Conservation (phyloP, 73 alveolate species). For the Tetrahymena elliotti region DNA sequence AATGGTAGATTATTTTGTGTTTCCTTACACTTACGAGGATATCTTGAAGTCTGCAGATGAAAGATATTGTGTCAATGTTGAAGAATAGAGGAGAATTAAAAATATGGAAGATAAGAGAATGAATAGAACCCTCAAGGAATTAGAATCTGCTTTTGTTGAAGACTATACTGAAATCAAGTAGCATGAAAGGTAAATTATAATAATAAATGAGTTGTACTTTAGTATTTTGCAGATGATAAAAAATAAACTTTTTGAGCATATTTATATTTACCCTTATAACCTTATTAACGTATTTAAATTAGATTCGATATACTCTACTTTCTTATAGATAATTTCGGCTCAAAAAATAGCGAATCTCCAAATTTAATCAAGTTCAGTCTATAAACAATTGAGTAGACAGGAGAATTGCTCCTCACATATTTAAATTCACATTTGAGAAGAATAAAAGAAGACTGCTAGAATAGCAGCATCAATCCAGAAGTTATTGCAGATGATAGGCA, state of each 20-base stretch:
- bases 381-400: background rate
- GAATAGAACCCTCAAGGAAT: background rate
- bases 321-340: background rate
- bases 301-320: background rate
- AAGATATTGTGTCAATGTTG: background rate
- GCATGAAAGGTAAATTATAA: background rate
- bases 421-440: background rate
- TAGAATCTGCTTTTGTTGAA: background rate
- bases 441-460: background rate
- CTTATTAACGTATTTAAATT: background rate
- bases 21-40: background rate
- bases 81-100: background rate
- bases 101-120: background rate
- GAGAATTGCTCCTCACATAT: background rate
- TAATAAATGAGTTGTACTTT: no score
- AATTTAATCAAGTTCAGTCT: background rate
- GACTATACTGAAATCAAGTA: background rate
- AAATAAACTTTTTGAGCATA: background rate
- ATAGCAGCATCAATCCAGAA: background rate
- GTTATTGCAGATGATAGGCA: background rate
- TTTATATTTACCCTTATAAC: background rate
- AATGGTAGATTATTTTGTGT: background rate
- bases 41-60: background rate
- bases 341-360: background rate
- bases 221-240: background rate